Evolutionary conservation across 768 basidiomycete species (phyloP), one percentile per base, ranked within the genome.

Genomic region (Suillus occidentalis): DNA sequence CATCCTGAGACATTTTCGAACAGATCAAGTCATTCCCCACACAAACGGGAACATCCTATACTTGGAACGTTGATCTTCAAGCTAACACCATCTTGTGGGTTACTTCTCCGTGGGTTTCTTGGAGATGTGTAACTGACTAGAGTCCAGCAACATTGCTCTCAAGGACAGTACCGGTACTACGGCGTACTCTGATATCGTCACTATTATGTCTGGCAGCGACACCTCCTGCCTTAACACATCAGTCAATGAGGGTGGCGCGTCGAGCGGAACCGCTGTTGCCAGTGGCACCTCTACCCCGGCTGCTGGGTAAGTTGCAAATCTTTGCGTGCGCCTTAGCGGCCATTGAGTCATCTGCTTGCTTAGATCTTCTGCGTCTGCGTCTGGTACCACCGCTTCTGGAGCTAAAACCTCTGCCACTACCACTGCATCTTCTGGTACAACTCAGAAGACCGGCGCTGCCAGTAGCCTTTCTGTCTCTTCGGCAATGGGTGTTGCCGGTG

Each of bases 161-260:
- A 89, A 86, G 76, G 90, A 91, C 66, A 76, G 74, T 70, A 84
- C 84, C 16, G 90, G 90, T 18, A 18, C 72, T 1, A 72, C 69
- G 10, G 84, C 80, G 8, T 92, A 81, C 76, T 84, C 85, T 16
- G 84, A 85, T 60, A 76, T 78, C 2, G 77, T 86, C 39, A 84
- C 77, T 0, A 73, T 91, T 57, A 67, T 74, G 61, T 2, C 72
- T 6, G 76, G 84, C 36, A 56, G 70, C 13, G 77, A 80, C 64
- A 66, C 69, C 9, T 65, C 70, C 53, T 81, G 80, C 25, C 12
- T 72, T 42, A 79, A 68, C 70, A 52, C 63, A 4, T 12, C 71
- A 9, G 69, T 70, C 12, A 25, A 64, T 8, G 72, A 70, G 37
- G 53, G 66, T 20, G 63, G 68, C 9, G 45, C 67, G 4, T 49